These are phyloP conservation scores for Epichloe amarillans DNA, from an alignment of 2,329 filamentous ascomycete genomes.

Conservation along the genomic window DNA sequence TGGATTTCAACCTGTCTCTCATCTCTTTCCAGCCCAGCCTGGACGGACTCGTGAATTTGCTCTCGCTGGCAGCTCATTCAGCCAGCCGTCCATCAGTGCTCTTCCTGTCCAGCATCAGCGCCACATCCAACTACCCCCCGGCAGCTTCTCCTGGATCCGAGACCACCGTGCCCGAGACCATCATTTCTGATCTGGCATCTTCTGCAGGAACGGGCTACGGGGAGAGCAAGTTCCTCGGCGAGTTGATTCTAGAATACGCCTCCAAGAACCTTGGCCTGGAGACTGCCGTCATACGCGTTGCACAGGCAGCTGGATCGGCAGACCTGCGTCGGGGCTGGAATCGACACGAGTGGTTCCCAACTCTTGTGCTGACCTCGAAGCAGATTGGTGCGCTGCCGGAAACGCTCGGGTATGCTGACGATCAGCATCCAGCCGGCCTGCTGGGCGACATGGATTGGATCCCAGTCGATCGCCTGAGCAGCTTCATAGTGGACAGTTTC, in stretches of 20 bases:
- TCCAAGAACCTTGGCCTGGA: background rate
- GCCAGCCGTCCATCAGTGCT: background rate
- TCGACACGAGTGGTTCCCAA: conserved; percentile 5
- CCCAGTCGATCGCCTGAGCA: conserved; percentile 2
- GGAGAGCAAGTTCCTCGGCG: conserved; percentile 5
- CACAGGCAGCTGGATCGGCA: conserved; percentile 3
- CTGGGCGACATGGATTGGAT: conserved; percentile 6
- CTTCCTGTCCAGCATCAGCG: conserved; percentile 6
- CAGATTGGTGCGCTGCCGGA: conserved; percentile 4
- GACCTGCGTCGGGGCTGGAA: conserved; percentile 4
- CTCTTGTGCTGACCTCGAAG: conserved; percentile 4
- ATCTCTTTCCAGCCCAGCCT: conserved; percentile 2
- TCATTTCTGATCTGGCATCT: background rate
- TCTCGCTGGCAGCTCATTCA: background rate
- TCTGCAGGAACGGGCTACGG: conserved; percentile 2
- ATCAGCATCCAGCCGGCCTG: background rate
- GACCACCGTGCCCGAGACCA: background rate
- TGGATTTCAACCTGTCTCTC: conserved; percentile 5
- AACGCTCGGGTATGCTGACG: background rate
- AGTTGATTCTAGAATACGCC: conserved; percentile 2
- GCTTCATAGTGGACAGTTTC: background rate
- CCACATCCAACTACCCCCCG: background rate
- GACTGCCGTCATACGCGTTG: conserved; percentile 2
- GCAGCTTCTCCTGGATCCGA: too few species aligned
- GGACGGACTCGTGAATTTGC: conserved; percentile 2